These are phyloP conservation scores for Pythium aristosporum DNA, from an alignment of 352 stramenopile genomes.

Conservation along the genomic window DNA sequence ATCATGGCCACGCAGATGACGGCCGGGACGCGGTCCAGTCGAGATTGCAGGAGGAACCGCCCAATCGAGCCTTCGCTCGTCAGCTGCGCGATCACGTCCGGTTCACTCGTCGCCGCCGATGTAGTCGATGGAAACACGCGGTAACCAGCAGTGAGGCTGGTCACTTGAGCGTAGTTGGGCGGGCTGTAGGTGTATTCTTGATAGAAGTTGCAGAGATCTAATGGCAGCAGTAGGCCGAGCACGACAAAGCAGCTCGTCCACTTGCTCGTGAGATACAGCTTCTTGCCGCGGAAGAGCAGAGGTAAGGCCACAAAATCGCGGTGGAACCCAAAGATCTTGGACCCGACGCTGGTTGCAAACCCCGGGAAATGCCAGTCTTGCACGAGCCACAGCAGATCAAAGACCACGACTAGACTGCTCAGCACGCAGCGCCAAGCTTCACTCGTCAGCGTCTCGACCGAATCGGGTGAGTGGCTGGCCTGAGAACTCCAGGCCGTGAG, in stretches of 20 bases:
- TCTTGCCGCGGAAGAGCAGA: constrained; percentile 17
- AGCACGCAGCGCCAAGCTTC: constrained; percentile 21
- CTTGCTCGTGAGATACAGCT: constrained; percentile 40
- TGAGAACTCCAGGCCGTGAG: constrained; percentile 15
- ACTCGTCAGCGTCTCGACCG: constrained; percentile 16
- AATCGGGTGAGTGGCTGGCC: constrained; percentile 3
- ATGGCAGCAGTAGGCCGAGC: constrained; percentile 42
- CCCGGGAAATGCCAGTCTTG: constrained; percentile 55
- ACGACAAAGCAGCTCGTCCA: constrained; percentile 52
- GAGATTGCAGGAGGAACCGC: constrained; percentile 47
- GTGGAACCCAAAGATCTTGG: constrained; percentile 42
- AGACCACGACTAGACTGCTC: constrained; percentile 29
- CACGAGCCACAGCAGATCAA: constrained; percentile 53
- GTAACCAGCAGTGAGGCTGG: constrained; percentile 21
- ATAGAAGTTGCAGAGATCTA: constrained; percentile 50
- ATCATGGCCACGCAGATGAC: constrained; percentile 31
- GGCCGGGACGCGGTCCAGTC: constrained; percentile 45
- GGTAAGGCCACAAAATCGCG: constrained; percentile 31
- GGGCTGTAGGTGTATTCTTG: constrained; percentile 46
- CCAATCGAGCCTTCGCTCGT: constrained; percentile 43
- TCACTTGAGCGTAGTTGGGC: constrained; percentile 32
- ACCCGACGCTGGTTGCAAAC: constrained; percentile 36
- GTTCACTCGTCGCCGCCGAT: not conserved
- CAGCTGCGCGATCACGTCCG: constrained; percentile 10
- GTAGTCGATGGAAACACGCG: constrained; percentile 16